A percentile compares a stretch with the other conserved stretches of the same genome.
Evolutionary conservation across 2,329 filamentous ascomycete species (phyloP).

Genomic region (Akanthomyces muscarius): DNA sequence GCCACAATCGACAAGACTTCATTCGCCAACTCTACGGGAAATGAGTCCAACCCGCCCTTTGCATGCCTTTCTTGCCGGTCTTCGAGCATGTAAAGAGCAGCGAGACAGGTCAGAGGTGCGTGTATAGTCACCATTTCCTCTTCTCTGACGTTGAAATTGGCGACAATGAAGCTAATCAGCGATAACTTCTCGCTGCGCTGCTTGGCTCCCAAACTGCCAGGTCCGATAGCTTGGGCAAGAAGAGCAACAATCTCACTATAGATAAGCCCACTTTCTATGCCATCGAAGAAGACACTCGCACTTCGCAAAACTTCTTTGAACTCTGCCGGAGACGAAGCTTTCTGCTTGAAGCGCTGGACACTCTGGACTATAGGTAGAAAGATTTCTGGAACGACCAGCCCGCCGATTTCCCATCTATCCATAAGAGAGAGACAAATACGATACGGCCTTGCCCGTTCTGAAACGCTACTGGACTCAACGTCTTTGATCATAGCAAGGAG

Average conservation of each 20-base stretch:
- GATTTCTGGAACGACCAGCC: constrained; percentile 79
- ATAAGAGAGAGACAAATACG: constrained; percentile 91
- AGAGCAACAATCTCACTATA: constrained; percentile 77
- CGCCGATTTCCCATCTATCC: constrained; percentile 97
- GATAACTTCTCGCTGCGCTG: constrained; percentile 61
- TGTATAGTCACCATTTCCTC: constrained; percentile 92
- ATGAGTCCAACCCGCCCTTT: constrained; percentile 29
- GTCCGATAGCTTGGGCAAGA: constrained; percentile 55
- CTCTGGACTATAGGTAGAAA: constrained; percentile 84
- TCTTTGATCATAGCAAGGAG: constrained; percentile 70
- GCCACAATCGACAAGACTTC: constrained; percentile 47
- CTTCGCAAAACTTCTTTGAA: constrained; percentile 87
- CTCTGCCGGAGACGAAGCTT: constrained; percentile 61
- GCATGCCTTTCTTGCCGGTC: constrained; percentile 41
- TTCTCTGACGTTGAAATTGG: constrained; percentile 88
- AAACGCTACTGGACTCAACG: constrained; percentile 27
- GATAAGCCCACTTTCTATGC: constrained; percentile 89
- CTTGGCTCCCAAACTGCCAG: constrained; percentile 38
- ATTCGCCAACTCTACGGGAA: constrained; percentile 32
- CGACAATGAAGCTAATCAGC: constrained; percentile 75
- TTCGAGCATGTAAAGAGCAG: constrained; percentile 62
- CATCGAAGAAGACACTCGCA: constrained; percentile 94
- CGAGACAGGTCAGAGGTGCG: constrained; percentile 62
- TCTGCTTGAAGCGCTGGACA: constrained; percentile 68
- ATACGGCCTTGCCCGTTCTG: constrained; percentile 77